Percentiles rank a stretch among this genome's conserved stretches.
phyloP scores from a whole-genome alignment of 2,329 filamentous ascomycete species.

The Colletotrichum cordylinicola region DNA sequence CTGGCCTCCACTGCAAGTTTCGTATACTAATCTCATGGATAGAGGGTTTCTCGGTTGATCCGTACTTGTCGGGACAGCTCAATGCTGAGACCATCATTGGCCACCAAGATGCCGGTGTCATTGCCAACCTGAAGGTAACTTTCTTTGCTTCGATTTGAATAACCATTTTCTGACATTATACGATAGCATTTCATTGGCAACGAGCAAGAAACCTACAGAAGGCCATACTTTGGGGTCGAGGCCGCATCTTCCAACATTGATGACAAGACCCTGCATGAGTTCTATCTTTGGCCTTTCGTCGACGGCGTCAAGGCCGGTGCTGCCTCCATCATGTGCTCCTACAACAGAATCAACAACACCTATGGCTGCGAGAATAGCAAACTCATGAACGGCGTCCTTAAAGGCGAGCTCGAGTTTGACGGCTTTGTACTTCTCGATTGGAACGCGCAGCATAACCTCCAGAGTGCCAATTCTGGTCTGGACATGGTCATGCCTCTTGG shows the following conservation, averaged over 20 bases:
- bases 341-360: slow-evolving; percentile 75
- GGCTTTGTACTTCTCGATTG: slow-evolving; percentile 53
- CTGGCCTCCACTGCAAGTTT: background rate
- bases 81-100: slow-evolving; percentile 57
- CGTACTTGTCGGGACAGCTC: slow-evolving; percentile 58
- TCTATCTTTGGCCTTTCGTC: slow-evolving; percentile 75
- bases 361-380: slow-evolving; percentile 75
- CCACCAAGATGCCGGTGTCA: slow-evolving; percentile 56
- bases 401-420: slow-evolving; percentile 62
- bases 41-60: slow-evolving; percentile 51
- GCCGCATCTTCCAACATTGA: slow-evolving; percentile 63
- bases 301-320: slow-evolving; percentile 70
- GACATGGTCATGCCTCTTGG: slow-evolving; percentile 73
- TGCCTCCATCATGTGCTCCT: slow-evolving; percentile 65
- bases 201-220: slow-evolving; percentile 79
- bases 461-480: slow-evolving; percentile 67
- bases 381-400: slow-evolving; percentile 70
- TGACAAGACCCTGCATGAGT: slow-evolving; percentile 64
- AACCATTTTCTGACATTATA: background rate
- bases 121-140: slow-evolving; percentile 59
- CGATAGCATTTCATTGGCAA: slow-evolving; percentile 71
- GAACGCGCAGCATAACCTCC: slow-evolving; percentile 70
- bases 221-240: slow-evolving; percentile 51
- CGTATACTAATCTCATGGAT: background rate
- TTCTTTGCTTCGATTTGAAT: too few species aligned